A percentile compares a stretch with the other conserved stretches of the same genome.
Evolutionary conservation across 2,329 filamentous ascomycete species (phyloP).

Genomic region (Phaeosphaeriaceae sp.): DNA sequence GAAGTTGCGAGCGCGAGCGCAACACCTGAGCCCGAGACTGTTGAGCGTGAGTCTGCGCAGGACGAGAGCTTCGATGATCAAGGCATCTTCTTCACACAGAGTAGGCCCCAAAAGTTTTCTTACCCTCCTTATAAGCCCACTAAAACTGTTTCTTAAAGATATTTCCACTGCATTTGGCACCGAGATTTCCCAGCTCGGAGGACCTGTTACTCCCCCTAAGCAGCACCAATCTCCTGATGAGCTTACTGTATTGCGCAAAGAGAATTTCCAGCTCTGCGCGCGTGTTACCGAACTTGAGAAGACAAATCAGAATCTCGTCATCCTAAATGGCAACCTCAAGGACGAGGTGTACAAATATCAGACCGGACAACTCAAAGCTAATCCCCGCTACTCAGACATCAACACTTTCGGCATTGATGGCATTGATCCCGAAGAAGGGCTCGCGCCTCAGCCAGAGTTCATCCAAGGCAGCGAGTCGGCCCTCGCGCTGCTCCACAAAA

Average conservation of each 20-base stretch:
- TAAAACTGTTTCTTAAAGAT: neutral
- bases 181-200: too few relatives aligned
- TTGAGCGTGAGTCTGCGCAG: conserved; percentile 8
- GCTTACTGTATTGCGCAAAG: conserved; percentile 6
- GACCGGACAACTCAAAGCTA: conserved; percentile 14
- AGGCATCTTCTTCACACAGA: conserved; percentile 27
- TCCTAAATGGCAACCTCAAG: conserved; percentile 8
- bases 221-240: conserved; percentile 4
- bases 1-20: conserved; percentile 6
- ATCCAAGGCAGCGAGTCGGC: conserved; percentile 25
- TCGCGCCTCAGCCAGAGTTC: conserved; percentile 14
- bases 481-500: conserved; percentile 27
- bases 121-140: neutral
- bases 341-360: neutral
- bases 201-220: neutral
- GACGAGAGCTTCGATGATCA: conserved; percentile 23
- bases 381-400: conserved; percentile 21
- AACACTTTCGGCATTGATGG: conserved; percentile 19
- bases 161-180: too few relatives aligned
- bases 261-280: conserved; percentile 15
- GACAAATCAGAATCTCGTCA: neutral
- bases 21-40: conserved; percentile 13
- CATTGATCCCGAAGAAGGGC: conserved; percentile 9
- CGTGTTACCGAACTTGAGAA: conserved; percentile 9
- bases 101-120: conserved; percentile 19